A percentile compares a stretch with the other conserved stretches of the same genome.
phyloP scores from a whole-genome alignment of 2,329 filamentous ascomycete species.

The Colletotrichum salicis region DNA sequence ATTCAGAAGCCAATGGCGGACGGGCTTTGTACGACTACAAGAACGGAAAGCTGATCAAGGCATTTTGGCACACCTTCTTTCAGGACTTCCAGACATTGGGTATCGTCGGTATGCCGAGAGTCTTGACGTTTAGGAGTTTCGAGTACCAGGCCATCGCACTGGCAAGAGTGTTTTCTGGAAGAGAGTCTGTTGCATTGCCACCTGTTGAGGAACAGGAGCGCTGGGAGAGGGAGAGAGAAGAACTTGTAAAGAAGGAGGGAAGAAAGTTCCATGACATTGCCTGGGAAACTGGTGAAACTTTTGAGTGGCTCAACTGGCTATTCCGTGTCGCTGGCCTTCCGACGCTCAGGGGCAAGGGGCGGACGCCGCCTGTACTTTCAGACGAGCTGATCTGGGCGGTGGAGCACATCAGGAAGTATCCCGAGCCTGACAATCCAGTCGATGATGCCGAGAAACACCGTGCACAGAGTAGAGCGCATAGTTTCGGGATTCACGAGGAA shows the following conservation, averaged over 20 bases:
- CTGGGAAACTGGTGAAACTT: constrained; percentile 63
- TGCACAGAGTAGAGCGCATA: background rate
- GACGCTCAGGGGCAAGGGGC: constrained; percentile 57
- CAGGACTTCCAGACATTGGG: constrained; percentile 58
- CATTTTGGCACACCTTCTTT: constrained; percentile 65
- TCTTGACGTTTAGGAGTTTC: constrained; percentile 63
- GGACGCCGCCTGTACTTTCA: constrained; percentile 56
- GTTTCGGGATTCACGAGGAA: background rate
- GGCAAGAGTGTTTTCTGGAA: constrained; percentile 57
- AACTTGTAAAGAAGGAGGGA: constrained; percentile 42
- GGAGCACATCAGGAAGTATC: constrained; percentile 60
- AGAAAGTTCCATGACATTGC: constrained; percentile 63
- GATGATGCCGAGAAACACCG: background rate
- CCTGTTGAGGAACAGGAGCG: constrained; percentile 47
- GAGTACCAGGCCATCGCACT: constrained; percentile 67
- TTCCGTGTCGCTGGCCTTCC: constrained; percentile 62
- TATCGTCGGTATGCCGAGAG: constrained; percentile 62
- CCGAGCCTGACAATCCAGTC: constrained; percentile 44
- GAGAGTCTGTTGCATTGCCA: constrained; percentile 53
- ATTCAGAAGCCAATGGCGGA: constrained; percentile 52
- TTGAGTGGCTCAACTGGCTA: constrained; percentile 56
- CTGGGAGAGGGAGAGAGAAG: constrained; percentile 58
- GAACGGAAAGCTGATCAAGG: constrained; percentile 52
- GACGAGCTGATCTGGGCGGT: constrained; percentile 58
- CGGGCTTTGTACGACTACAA: constrained; percentile 62